phyloP scores from a whole-genome alignment of 768 basidiomycete genomes.

The Russula sp. region DNA sequence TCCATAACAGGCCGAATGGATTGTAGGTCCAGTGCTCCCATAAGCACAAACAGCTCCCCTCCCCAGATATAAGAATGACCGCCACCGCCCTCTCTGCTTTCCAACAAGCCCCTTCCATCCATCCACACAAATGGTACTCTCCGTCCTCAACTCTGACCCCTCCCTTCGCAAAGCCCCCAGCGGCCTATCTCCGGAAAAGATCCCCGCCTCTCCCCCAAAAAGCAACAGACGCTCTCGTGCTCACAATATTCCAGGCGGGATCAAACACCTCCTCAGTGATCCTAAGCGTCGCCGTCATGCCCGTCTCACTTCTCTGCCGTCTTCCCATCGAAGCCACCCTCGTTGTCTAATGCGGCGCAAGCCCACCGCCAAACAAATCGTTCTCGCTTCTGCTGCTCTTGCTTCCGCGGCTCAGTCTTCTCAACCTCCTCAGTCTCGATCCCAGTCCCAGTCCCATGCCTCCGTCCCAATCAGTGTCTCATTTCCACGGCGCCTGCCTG shows the following conservation, averaged over 20 bases:
- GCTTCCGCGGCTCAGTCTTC: background rate
- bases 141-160: constrained; percentile 5
- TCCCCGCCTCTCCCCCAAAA: background rate
- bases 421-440: background rate
- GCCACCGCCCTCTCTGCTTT: too few species aligned
- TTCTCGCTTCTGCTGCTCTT: background rate
- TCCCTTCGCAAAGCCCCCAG: background rate
- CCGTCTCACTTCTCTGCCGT: background rate
- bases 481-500: constrained; percentile 4
- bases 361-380: background rate
- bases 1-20: background rate
- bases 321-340: background rate
- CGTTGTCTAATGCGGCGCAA: background rate
- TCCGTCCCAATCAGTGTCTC: background rate
- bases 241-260: constrained; percentile 14
- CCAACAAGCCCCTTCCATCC: background rate
- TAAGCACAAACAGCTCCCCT: background rate
- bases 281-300: constrained; percentile 9
- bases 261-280: constrained; percentile 15
- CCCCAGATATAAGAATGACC: constrained; percentile 7
- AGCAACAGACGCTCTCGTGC: constrained; percentile 4
- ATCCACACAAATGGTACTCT: constrained; percentile 10
- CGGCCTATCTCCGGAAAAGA: background rate
- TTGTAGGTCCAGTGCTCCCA: constrained; percentile 9
- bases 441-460: background rate